Evolutionary conservation across 2,329 filamentous ascomycete genomes (phyloP).

Genomic region (Colletotrichum orbiculare): DNA sequence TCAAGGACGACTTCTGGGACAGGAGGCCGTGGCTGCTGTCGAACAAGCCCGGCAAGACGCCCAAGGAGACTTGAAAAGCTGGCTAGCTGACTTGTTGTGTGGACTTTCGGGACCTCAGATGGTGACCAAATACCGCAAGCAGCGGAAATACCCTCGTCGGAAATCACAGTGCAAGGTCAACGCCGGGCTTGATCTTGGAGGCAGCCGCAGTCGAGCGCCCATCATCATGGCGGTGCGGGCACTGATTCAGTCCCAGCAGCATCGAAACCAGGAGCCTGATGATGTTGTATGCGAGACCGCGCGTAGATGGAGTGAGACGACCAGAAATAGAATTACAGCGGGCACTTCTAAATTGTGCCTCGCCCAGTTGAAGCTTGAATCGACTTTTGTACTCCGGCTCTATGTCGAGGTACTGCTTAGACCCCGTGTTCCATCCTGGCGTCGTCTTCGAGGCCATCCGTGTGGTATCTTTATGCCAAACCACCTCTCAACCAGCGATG

Average conservation of each 20-base stretch:
- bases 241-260: no score
- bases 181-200: no score
- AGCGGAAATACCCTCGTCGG: no score
- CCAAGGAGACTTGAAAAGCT: constrained; percentile 62
- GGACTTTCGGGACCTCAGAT: no score
- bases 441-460: background rate
- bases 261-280: no score
- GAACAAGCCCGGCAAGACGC: constrained; percentile 77
- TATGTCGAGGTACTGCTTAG: background rate
- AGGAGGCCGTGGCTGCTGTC: constrained; percentile 85
- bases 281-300: no score
- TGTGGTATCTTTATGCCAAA: no score
- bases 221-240: no score
- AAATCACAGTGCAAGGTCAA: no score
- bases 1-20: constrained; percentile 95
- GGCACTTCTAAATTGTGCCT: background rate
- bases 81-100: background rate
- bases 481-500: no score
- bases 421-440: background rate
- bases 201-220: no score
- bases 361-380: background rate
- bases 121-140: no score
- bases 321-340: constrained; percentile 2
- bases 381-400: background rate
- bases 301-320: background rate